Conservation (phyloP, 345 rosid species). For the Camelina hispida region DNA sequence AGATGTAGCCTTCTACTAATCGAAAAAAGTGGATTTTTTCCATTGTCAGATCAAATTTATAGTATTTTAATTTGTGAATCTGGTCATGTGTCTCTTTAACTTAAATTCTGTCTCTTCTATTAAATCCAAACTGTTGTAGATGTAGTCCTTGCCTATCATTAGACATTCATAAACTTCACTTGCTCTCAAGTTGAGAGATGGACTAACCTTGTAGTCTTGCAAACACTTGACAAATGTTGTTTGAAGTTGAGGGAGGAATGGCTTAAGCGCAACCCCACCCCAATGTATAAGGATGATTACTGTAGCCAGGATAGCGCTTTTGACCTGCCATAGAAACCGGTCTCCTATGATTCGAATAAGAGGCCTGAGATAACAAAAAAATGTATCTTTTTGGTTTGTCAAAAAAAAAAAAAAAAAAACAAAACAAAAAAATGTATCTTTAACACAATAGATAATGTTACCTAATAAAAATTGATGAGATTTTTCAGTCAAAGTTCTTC, state of each 20-base stretch:
- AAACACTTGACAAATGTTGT: conserved; percentile 94
- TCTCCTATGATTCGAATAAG: conserved; percentile 96
- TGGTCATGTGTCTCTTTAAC: neutral
- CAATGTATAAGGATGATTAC: conserved; percentile 75
- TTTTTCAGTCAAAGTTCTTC: neutral
- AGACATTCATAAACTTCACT: neutral
- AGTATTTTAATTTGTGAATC: neutral
- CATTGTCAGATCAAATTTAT: neutral
- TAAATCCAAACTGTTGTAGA: neutral
- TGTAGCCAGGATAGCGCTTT: conserved; percentile 90
- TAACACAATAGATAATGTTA: conserved; percentile 1
- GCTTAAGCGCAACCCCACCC: conserved; percentile 88
- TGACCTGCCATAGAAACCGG: conserved; percentile 99
- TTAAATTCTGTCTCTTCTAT: neutral
- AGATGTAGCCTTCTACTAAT: neutral
- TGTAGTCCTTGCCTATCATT: conserved; percentile 7
- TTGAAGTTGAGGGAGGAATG: conserved; percentile 99
- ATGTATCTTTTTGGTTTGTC: too few species aligned
- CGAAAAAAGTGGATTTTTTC: neutral
- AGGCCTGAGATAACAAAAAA: conserved; percentile 64
- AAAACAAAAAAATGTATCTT: too few species aligned
- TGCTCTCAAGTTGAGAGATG: conserved; percentile 16
- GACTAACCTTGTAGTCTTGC: conserved; percentile 88
- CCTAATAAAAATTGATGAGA: conserved; percentile 2
- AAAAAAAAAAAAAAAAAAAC: too few species aligned